Conservation (phyloP, 129 eudicot genomes). For the Pittosporum tobira region DNA sequence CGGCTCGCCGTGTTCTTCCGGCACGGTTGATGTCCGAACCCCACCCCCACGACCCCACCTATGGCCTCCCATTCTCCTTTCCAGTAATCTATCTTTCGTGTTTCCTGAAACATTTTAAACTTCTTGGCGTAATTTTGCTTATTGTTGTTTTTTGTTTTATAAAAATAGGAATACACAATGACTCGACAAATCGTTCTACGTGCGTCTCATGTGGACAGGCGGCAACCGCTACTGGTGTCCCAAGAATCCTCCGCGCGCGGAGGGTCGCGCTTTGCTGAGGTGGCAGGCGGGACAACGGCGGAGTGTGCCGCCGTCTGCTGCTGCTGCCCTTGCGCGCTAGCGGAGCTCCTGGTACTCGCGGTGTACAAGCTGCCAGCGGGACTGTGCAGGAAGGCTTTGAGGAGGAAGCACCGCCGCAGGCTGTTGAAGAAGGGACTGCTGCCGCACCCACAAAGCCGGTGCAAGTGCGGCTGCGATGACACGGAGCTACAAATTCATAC, state of each 20-base stretch:
- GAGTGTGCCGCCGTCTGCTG: constrained; percentile 83
- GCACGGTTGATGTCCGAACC: too few relatives aligned
- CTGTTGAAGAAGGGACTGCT: constrained; percentile 30
- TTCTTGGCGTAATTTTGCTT: too few relatives aligned
- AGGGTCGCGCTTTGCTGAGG: constrained; percentile 36
- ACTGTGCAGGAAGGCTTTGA: constrained; percentile 51
- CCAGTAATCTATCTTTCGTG: too few relatives aligned
- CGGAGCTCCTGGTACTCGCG: constrained; percentile 38
- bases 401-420: constrained; percentile 34
- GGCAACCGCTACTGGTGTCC: constrained; percentile 19
- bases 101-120: too few relatives aligned
- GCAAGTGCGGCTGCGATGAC: constrained; percentile 24
- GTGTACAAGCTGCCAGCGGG: constrained; percentile 74
- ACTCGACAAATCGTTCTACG: background rate
- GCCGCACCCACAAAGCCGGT: constrained; percentile 6
- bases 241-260: constrained; percentile 21
- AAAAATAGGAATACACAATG: too few relatives aligned
- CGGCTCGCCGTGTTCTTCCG: too few relatives aligned
- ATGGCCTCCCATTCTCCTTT: too few relatives aligned
- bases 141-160: too few relatives aligned
- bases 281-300: constrained; percentile 75
- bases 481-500: constrained; percentile 16
- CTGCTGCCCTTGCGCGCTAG: constrained; percentile 58
- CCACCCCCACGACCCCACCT: too few relatives aligned
- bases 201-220: constrained; percentile 15